Evolutionary conservation across 169 alveolate species (phyloP).

Genomic region (Miamiensis avidus): DNA sequence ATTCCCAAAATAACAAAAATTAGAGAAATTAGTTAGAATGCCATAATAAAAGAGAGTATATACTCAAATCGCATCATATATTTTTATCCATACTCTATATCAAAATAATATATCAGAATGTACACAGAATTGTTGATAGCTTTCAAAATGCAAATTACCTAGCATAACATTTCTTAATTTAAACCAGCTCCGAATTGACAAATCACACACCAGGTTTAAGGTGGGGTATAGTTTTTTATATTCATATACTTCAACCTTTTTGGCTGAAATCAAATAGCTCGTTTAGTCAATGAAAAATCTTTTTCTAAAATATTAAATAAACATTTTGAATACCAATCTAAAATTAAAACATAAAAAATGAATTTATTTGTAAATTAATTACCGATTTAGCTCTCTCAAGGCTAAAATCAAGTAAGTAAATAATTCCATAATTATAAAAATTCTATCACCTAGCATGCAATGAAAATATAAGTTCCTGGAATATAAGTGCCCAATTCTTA

Average conservation of each 20-base stretch:
- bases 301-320: constrained; percentile 13
- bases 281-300: constrained; percentile 24
- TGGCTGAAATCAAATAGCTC: constrained; percentile 33
- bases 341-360: background rate
- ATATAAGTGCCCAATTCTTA: background rate
- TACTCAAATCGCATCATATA: background rate
- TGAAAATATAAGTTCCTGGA: background rate
- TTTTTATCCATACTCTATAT: background rate
- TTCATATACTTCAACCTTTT: constrained; percentile 38
- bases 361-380: background rate
- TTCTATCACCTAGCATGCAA: background rate
- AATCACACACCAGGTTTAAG: constrained; percentile 18
- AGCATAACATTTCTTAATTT: constrained; percentile 15
- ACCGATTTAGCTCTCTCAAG: background rate
- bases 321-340: background rate
- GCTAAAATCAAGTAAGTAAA: constrained; percentile 1
- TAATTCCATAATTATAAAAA: background rate
- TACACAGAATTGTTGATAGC: constrained; percentile 2
- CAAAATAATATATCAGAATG: background rate
- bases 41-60: background rate
- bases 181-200: constrained; percentile 32
- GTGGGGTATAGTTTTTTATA: constrained; percentile 35
- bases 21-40: background rate
- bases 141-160: background rate
- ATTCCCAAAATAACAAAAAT: background rate